Percentiles rank a stretch among this genome's conserved stretches.
Evolutionary conservation across 148 eudicot species (phyloP).

Genomic region (Nepenthes mirabilis): DNA sequence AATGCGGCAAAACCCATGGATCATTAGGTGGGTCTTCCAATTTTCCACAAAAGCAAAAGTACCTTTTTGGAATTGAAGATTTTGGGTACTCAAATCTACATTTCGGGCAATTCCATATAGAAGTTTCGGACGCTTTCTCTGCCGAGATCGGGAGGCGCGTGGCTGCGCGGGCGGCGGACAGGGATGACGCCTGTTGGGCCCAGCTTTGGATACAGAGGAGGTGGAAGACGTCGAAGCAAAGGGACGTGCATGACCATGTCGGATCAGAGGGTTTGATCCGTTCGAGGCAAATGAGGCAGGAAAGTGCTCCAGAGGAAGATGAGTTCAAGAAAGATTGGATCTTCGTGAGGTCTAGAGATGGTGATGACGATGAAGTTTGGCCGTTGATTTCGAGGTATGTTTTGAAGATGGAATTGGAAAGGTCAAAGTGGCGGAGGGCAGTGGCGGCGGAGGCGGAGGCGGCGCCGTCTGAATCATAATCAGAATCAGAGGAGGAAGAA

Average conservation of each 20-base stretch:
- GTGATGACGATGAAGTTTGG: slow-evolving; percentile 11
- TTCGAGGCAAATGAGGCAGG: slow-evolving; percentile 97
- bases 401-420: slow-evolving; percentile 66
- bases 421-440: slow-evolving; percentile 49
- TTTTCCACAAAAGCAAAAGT: slow-evolving; percentile 76
- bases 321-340: slow-evolving; percentile 82
- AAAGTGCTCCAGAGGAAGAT: slow-evolving; percentile 79
- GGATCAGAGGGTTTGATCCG: slow-evolving; percentile 66
- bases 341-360: slow-evolving; percentile 56
- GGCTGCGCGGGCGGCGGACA: slow-evolving; percentile 56
- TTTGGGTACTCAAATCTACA: slow-evolving; percentile 73
- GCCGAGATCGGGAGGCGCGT: slow-evolving; percentile 49
- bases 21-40: slow-evolving; percentile 54
- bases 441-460: slow-evolving; percentile 12
- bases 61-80: slow-evolving; percentile 44
- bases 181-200: slow-evolving; percentile 66
- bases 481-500: slow-evolving; percentile 47
- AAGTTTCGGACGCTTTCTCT: slow-evolving; percentile 32
- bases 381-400: slow-evolving; percentile 54
- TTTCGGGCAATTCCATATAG: slow-evolving; percentile 90
- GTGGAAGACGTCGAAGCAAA: slow-evolving; percentile 79
- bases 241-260: slow-evolving; percentile 82
- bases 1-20: slow-evolving; percentile 94
- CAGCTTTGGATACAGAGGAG: slow-evolving; percentile 77
- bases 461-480: slow-evolving; percentile 55